Evolutionary conservation across 257 asterid species (phyloP), one percentile per base, ranked within the genome.

Genomic region (Eucommia ulmoides): DNA sequence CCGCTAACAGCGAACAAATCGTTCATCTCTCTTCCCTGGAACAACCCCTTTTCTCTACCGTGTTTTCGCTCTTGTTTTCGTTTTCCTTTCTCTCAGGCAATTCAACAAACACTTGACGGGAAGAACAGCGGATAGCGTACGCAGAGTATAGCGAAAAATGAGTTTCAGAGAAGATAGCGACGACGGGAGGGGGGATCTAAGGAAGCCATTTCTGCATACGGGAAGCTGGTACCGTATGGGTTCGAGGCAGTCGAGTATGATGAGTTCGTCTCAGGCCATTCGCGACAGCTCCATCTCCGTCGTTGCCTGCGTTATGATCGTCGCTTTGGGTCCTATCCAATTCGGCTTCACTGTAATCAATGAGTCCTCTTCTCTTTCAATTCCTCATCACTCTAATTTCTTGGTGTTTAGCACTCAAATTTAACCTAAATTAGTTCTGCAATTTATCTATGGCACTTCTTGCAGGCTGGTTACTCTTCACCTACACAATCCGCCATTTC

Each of bases 161-260:
- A 88, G 97, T 80, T 84, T 74, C 67, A 72, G 91, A 59, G 96
- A 88, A 20, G 97, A 79, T 5, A 69, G 61, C 15, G 75, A 55
- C 5, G 95, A 83, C 52, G 91, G 83, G 21, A 68, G 87, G 54
- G 82, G 77, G 29, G 82, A 83, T 74, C 79, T 83, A 60, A 66
- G 74, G 83, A 83, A 87, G 72, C 96, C 96, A 45, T 87, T 87
- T 67, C 61, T 87, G 50, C 96, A 87, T 20, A 87, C 94, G 2
- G 97, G 94, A 59, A 87, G 97, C 65, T 87, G 94, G 97, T 87
- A 87, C 33, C 71, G 93, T 22, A 83, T 87, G 97, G 78, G 97
- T 1, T 87, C 97, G 33, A 69, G 83, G 51, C 94, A 83, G 46
- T 87, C 97, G 0, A 87, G 97, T 55, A 51, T 73, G 80, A 74